phyloP scores from a whole-genome alignment of 495 filamentous ascomycete species.

The Cenococcum geophilum region DNA sequence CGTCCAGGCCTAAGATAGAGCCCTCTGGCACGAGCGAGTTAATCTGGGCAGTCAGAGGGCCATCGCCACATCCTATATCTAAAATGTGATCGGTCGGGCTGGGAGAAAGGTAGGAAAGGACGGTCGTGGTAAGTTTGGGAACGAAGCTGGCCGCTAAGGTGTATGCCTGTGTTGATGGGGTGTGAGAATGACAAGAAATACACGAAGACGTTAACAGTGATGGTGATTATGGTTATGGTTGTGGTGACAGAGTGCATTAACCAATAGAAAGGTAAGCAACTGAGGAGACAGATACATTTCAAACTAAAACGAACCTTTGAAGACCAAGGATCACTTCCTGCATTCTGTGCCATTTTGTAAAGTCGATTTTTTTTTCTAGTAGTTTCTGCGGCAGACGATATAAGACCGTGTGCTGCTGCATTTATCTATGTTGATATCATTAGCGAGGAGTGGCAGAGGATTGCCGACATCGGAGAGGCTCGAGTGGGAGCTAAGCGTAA shows the following conservation, averaged over 20 bases:
- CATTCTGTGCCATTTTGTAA: conserved; percentile 6
- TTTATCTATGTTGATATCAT: neutral
- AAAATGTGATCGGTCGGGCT: conserved; percentile 49
- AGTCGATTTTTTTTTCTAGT: neutral
- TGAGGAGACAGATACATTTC: neutral
- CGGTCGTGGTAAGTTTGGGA: conserved; percentile 57
- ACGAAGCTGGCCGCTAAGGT: conserved; percentile 64
- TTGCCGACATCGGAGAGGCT: neutral
- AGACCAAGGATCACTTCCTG: conserved; percentile 52
- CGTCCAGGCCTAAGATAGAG: conserved; percentile 44
- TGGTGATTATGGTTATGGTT: neutral
- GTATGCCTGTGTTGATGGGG: conserved; percentile 47
- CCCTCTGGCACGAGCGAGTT: conserved; percentile 42
- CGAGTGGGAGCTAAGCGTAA: too few species aligned
- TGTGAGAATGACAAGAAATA: neutral
- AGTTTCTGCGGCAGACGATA: neutral
- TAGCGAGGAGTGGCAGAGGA: too few species aligned
- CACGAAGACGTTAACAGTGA: too few species aligned
- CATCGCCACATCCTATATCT: conserved; percentile 51
- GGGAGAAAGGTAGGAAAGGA: conserved; percentile 59
- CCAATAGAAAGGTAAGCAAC: neutral
- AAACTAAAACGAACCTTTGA: conserved; percentile 42
- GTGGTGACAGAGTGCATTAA: neutral
- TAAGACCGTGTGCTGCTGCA: neutral
- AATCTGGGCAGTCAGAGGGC: conserved; percentile 46